These are phyloP conservation scores for Nemania sp. DNA, from an alignment of 2,329 filamentous ascomycete genomes.

Conservation along the genomic window DNA sequence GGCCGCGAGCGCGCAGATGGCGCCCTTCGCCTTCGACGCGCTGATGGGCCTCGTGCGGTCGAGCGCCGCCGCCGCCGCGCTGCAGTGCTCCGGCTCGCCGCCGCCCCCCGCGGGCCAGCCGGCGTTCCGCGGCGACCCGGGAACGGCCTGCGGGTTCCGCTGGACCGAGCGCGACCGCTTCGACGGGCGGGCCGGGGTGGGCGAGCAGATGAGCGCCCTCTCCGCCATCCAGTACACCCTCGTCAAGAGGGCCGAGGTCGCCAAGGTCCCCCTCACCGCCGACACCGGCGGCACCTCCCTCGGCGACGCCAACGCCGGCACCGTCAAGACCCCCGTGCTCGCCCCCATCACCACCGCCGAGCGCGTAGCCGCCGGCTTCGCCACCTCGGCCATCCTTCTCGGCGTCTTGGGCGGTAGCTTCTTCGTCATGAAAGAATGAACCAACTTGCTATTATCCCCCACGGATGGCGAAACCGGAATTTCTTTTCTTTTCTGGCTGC, in stretches of 20 bases:
- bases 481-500: too few relatives aligned
- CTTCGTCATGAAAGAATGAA: slow-evolving; percentile 51
- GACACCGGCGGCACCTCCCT: slow-evolving; percentile 63
- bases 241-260: slow-evolving; percentile 41
- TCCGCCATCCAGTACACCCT: slow-evolving; percentile 66
- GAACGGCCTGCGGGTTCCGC: slow-evolving; percentile 69
- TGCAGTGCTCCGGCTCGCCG: slow-evolving; percentile 53
- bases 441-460: not conserved
- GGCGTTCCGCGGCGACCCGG: slow-evolving; percentile 58
- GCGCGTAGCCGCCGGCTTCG: slow-evolving; percentile 59
- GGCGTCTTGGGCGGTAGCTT: slow-evolving; percentile 55
- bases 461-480: not conserved
- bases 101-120: slow-evolving; percentile 41
- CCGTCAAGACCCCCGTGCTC: slow-evolving; percentile 34
- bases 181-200: slow-evolving; percentile 66
- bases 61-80: slow-evolving; percentile 58
- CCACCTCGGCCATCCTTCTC: slow-evolving; percentile 55
- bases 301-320: slow-evolving; percentile 55
- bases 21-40: slow-evolving; percentile 54
- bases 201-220: slow-evolving; percentile 71
- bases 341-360: slow-evolving; percentile 54
- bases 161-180: slow-evolving; percentile 61
- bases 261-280: slow-evolving; percentile 52
- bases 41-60: slow-evolving; percentile 57
- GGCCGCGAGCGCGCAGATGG: slow-evolving; percentile 58